Base-by-base conservation (phyloP, 306 rosid genomes). In the Sicyos edulis region DNA sequence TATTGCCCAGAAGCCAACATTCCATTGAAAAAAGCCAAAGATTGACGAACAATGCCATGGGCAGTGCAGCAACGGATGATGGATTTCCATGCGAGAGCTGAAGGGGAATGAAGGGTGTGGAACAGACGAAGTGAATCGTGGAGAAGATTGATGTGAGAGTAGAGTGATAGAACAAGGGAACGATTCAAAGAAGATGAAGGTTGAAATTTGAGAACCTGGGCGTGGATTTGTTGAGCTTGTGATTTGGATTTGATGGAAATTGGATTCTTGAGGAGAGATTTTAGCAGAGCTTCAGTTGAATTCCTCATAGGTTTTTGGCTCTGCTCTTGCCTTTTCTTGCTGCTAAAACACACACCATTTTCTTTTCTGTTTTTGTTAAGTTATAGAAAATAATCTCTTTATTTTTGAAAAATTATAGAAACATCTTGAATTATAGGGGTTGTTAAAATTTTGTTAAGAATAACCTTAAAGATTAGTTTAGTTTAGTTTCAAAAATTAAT, bases 221-320 rank as follows among this genome's bases (percentile, higher is more conserved):
- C 98, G 76, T 89, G 96, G 76, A 92, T 81, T 67, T 86, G 87
- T 73, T 85, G 83, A n/a, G 84, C 88, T 0, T 80, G 91, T 49
- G 54, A 76, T 34, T 64, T 72, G 53, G 85, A 71, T 79, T 75
- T 71, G 44, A 74, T 73, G 67, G 52, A 10, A 17, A 50, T 65
- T 6, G 86, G 81, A 65, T 76, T 85, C 58, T 54, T 72, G 13
- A 85, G 87, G 57, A 84, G 66, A 17, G 24, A 57, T 57, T 32
- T 81, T 21, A 85, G 79, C 53, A 74, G 75, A 17, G 77, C 68
- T 75, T 83, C 79, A 54, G 62, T 62, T 29, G 79, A 66, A 71
- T 50, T 71, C 87, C 37, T 66, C 71, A 66, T 66, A 22, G n/a
- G 64, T 26, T 24, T 32, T 16, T 7, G 24, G 29, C 29, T 26